phyloP scores from a whole-genome alignment of 2,329 filamentous ascomycete species.

The Cytospora chrysosperma region DNA sequence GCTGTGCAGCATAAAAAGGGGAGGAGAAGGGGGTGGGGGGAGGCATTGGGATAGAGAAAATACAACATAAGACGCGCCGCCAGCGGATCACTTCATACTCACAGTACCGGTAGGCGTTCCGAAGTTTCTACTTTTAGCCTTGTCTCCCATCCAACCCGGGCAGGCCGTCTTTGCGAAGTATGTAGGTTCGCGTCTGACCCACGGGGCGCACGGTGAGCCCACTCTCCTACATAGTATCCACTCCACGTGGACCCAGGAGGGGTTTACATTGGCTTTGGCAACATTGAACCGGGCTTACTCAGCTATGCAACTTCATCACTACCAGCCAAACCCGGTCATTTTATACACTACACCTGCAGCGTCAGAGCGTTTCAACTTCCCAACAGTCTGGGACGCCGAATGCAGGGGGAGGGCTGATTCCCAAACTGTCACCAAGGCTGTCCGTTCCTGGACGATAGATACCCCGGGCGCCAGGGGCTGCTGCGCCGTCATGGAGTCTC shows the following conservation, averaged over 20 bases:
- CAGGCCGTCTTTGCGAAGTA: neutral
- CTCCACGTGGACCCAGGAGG: neutral
- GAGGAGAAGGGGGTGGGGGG: too few relatives aligned
- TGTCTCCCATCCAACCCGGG: neutral
- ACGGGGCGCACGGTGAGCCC: neutral
- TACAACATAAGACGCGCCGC: neutral
- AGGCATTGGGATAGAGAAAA: neutral
- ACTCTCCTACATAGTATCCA: too few relatives aligned
- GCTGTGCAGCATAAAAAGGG: neutral
- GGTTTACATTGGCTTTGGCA: neutral
- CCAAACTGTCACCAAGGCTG: neutral
- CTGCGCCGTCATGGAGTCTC: neutral
- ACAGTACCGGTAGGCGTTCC: neutral
- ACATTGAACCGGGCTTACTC: neutral
- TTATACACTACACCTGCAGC: neutral
- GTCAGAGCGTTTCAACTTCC: constrained; percentile 2
- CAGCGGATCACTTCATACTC: too few relatives aligned
- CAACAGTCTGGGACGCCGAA: constrained; percentile 1
- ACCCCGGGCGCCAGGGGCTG: neutral
- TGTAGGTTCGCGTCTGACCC: neutral
- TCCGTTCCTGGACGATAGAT: neutral
- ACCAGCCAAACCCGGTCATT: neutral
- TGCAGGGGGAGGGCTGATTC: constrained; percentile 1
- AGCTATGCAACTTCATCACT: neutral
- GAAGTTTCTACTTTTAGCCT: neutral